Conservation (phyloP, 164 flowering plant genomes). For the Akebia trifoliata region DNA sequence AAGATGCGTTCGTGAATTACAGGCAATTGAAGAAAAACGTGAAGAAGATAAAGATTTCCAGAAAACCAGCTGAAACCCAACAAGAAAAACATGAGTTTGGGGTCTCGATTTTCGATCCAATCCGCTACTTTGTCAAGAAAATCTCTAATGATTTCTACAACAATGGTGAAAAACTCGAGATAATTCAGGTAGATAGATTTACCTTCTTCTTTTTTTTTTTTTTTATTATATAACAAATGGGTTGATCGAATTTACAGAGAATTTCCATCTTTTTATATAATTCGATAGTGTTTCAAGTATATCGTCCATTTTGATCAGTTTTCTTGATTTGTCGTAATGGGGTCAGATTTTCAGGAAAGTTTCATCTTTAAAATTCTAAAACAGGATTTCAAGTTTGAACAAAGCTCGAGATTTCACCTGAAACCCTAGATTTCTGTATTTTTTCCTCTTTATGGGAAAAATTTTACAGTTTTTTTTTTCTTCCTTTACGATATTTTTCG, state of each 20-base stretch:
- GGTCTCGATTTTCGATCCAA: conserved; percentile 53
- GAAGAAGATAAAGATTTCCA: conserved; percentile 62
- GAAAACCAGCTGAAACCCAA: conserved; percentile 20
- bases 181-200: conserved; percentile 32
- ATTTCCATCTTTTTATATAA: neutral
- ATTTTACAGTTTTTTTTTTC: neutral
- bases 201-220: neutral
- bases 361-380: neutral
- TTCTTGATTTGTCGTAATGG: too few relatives aligned
- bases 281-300: too few relatives aligned
- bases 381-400: too few relatives aligned
- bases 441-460: neutral
- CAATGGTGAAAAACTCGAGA: conserved; percentile 15
- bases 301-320: too few relatives aligned
- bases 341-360: conserved; percentile 1
- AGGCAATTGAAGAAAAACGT: conserved; percentile 83
- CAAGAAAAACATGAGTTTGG: conserved; percentile 9
- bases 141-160: conserved; percentile 6
- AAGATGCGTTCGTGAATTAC: conserved; percentile 87
- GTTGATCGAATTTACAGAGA: neutral
- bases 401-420: neutral
- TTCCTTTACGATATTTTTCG: too few relatives aligned
- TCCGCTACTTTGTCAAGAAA: conserved; percentile 26
- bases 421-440: neutral
- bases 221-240: neutral